A percentile compares a stretch with the other conserved stretches of the same genome.
These are phyloP conservation scores for Dipodascopsis tothii DNA, from an alignment of 805 yeast genomes.

Conservation along the genomic window DNA sequence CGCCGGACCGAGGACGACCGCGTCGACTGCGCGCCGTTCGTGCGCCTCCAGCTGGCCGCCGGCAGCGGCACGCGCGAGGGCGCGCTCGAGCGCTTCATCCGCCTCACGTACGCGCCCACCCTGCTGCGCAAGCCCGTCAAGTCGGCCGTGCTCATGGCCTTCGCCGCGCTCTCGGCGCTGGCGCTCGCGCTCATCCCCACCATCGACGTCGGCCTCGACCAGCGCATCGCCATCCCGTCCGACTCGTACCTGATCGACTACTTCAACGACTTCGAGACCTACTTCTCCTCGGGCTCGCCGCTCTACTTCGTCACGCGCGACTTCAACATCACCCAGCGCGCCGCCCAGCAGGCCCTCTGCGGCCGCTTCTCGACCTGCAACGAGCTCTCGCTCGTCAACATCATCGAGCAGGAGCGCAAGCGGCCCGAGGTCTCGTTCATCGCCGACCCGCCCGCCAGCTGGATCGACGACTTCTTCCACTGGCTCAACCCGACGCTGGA, in stretches of 20 bases:
- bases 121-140: slow-evolving; percentile 44
- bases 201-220: slow-evolving; percentile 77
- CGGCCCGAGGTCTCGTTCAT: slow-evolving; percentile 58
- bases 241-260: slow-evolving; percentile 77
- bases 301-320: slow-evolving; percentile 73
- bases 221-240: slow-evolving; percentile 75
- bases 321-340: slow-evolving; percentile 52
- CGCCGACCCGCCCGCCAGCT: slow-evolving; percentile 76
- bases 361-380: slow-evolving; percentile 83
- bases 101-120: slow-evolving; percentile 50
- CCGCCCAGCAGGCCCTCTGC: slow-evolving; percentile 66
- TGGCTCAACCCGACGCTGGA: slow-evolving; percentile 83
- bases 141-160: slow-evolving; percentile 45
- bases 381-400: slow-evolving; percentile 66
- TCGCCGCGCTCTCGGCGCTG: slow-evolving; percentile 56
- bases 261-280: slow-evolving; percentile 65
- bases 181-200: slow-evolving; percentile 64
- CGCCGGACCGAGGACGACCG: slow-evolving; percentile 50
- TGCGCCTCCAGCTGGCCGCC: slow-evolving; percentile 28
- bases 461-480: slow-evolving; percentile 85
- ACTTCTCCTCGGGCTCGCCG: slow-evolving; percentile 86
- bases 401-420: slow-evolving; percentile 76
- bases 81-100: slow-evolving; percentile 37
- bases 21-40: slow-evolving; percentile 56
- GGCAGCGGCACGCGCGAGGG: slow-evolving; percentile 20